These are phyloP conservation scores for Triticum turgidum DNA, from an alignment of 176 grass and related monocot species.

Conservation along the genomic window DNA sequence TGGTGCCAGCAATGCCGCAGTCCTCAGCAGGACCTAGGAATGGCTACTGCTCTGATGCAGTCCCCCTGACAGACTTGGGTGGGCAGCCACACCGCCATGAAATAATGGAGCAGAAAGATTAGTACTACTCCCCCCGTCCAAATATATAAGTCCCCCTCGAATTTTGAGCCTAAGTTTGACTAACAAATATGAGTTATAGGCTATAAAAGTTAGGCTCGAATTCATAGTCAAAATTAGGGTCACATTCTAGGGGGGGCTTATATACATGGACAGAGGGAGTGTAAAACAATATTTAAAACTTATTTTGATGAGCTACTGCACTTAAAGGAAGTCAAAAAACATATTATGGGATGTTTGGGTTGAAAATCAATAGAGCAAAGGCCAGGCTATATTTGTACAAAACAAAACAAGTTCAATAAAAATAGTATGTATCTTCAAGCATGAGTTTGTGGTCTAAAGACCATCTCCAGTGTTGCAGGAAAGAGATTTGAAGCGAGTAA, in stretches of 20 bases:
- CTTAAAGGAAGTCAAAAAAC: neutral
- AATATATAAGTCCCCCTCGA: too few species aligned
- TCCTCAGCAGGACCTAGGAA: neutral
- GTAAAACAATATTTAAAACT: conserved; percentile 7
- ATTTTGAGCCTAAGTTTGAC: too few species aligned
- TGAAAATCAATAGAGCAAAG: neutral
- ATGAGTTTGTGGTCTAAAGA: neutral
- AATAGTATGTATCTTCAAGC: neutral
- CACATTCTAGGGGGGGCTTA: too few species aligned
- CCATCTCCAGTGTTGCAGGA: too few species aligned
- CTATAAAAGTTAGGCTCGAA: too few species aligned
- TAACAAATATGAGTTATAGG: too few species aligned
- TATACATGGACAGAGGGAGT: too few species aligned
- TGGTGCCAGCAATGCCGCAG: neutral
- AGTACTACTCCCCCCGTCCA: too few species aligned
- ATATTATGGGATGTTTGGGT: neutral
- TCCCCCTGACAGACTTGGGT: neutral
- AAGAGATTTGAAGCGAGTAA: too few species aligned
- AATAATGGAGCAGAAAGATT: neutral
- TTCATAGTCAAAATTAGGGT: too few species aligned
- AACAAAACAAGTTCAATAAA: neutral
- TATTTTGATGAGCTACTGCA: neutral
- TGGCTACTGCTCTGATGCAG: neutral
- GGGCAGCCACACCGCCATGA: neutral
- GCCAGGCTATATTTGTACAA: neutral